These are phyloP conservation scores for Pleurotus pulmonarius DNA, from an alignment of 768 basidiomycete species.

Conservation along the genomic window DNA sequence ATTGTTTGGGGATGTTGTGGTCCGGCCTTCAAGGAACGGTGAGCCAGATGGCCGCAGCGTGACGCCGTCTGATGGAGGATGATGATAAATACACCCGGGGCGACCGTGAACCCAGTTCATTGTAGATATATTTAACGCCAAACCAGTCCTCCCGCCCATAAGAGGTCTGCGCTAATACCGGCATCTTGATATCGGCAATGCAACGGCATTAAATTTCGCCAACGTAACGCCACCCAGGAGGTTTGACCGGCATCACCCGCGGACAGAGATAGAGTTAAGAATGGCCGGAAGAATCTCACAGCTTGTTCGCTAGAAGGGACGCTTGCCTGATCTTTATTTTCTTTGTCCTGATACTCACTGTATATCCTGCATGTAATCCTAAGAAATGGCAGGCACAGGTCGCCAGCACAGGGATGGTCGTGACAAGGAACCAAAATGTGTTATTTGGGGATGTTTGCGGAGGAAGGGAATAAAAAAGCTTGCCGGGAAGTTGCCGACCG, in stretches of 20 bases:
- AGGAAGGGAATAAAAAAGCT: constrained; percentile 7
- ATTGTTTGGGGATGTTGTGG: not conserved
- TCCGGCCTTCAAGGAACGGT: constrained; percentile 4
- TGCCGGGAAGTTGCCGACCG: constrained; percentile 9
- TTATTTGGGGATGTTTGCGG: not conserved
- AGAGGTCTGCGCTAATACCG: not conserved
- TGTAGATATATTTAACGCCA: too few relatives aligned
- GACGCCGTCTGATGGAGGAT: too few relatives aligned
- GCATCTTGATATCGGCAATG: constrained; percentile 4
- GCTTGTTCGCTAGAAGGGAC: too few relatives aligned
- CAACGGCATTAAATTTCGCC: not conserved
- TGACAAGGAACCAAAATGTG: not conserved
- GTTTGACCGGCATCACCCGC: not conserved
- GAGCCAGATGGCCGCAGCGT: too few relatives aligned
- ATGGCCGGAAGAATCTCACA: not conserved
- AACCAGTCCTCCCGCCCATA: too few relatives aligned
- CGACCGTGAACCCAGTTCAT: too few relatives aligned
- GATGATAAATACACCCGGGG: too few relatives aligned
- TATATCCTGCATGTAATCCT: too few relatives aligned
- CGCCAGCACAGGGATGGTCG: too few relatives aligned
- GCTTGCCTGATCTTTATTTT: too few relatives aligned
- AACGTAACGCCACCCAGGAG: not conserved
- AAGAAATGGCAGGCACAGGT: too few relatives aligned
- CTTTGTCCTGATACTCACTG: too few relatives aligned
- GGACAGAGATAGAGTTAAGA: not conserved